These are phyloP conservation scores for Botrytis sinoallii DNA, from an alignment of 2,329 filamentous ascomycete genomes.

Conservation along the genomic window DNA sequence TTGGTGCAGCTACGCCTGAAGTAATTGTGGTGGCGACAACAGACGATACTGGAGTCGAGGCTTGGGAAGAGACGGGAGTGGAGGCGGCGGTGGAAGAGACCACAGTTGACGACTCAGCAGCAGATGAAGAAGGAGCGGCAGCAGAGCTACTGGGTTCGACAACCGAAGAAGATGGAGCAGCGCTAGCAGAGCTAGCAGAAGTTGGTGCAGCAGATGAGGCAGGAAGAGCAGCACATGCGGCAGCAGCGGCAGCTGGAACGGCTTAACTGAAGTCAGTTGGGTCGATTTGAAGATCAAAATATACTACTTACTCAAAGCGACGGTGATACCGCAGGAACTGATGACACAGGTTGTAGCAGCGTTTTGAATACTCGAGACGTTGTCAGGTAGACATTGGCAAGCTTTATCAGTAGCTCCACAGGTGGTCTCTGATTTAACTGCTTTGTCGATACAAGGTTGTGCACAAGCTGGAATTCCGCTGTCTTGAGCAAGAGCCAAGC, in stretches of 20 bases:
- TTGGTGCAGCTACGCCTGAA: constrained; percentile 16
- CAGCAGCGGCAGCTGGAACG: neutral
- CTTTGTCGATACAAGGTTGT: constrained; percentile 9
- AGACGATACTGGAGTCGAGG: neutral
- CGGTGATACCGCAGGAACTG: neutral
- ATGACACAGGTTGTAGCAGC: constrained; percentile 19
- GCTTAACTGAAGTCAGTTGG: constrained; percentile 1
- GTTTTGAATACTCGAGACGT: constrained; percentile 2
- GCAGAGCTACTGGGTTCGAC: neutral
- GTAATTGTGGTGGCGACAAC: neutral
- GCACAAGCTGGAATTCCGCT: constrained; percentile 15
- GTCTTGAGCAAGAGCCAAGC: constrained; percentile 13
- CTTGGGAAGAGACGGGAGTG: neutral
- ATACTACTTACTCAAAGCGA: constrained; percentile 13
- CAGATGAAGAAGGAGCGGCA: constrained; percentile 7
- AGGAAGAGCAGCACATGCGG: constrained; percentile 6
- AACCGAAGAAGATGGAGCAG: neutral
- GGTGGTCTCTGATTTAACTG: constrained; percentile 2
- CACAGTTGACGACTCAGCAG: neutral
- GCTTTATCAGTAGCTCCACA: constrained; percentile 14
- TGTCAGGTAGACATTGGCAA: constrained; percentile 14
- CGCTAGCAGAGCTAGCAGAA: neutral
- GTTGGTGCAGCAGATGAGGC: neutral
- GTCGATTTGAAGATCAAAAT: neutral
- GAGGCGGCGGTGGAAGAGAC: neutral